Percentiles rank a stretch among this genome's conserved stretches.
phyloP scores from a whole-genome alignment of 192 early-diverging fungal species.

The Mortierella antarctica region DNA sequence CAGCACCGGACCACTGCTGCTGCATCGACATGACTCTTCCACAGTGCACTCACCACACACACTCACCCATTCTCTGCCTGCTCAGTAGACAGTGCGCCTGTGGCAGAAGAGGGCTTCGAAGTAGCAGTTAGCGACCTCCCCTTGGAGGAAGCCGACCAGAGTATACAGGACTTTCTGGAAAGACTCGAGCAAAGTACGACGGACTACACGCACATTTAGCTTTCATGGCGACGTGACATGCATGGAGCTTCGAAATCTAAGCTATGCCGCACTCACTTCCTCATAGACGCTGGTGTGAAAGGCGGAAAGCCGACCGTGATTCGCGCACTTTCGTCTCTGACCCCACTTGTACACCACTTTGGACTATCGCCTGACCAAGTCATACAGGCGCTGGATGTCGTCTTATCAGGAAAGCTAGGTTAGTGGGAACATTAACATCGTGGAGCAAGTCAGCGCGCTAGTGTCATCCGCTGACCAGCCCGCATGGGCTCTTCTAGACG shows the following conservation, averaged over 20 bases:
- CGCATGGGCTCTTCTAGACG: conserved; percentile 25
- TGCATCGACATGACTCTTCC: background rate
- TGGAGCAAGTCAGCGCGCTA: background rate
- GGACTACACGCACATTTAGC: background rate
- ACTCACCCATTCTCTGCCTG: background rate
- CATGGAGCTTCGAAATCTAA: too few species aligned
- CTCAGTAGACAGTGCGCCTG: background rate
- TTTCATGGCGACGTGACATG: too few species aligned
- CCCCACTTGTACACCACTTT: conserved; percentile 20
- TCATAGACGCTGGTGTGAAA: conserved; percentile 42
- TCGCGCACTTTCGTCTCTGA: conserved; percentile 30
- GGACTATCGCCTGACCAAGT: conserved; percentile 46
- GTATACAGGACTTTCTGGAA: conserved; percentile 21
- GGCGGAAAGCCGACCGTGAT: conserved; percentile 25
- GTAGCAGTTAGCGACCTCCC: conserved; percentile 8
- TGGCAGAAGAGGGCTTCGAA: background rate
- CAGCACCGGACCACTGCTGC: background rate
- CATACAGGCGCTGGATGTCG: conserved; percentile 37
- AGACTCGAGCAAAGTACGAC: conserved; percentile 35
- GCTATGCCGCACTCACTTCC: background rate
- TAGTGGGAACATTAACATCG: background rate
- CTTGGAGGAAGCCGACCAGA: conserved; percentile 30
- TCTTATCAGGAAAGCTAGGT: conserved; percentile 50
- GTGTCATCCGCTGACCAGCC: background rate
- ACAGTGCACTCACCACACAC: background rate